A percentile compares a stretch with the other conserved stretches of the same genome.
Conservation (phyloP, 192 early-diverging fungal species). For the Linnemannia exigua region DNA sequence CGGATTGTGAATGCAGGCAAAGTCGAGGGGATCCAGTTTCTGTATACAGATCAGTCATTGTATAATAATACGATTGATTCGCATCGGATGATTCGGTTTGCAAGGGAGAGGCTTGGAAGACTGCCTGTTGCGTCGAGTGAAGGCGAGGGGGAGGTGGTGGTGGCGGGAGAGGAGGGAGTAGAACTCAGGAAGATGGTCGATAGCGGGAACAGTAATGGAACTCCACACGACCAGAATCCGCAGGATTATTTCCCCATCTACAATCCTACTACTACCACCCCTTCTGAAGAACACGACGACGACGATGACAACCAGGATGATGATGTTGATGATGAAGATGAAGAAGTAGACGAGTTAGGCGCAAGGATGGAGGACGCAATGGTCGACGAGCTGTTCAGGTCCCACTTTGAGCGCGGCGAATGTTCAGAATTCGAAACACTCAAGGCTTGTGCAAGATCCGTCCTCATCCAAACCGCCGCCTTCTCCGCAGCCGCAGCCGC, state of each 20-base stretch:
- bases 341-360: constrained; percentile 14
- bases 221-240: not conserved
- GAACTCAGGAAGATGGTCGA: not conserved
- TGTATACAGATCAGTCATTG: constrained; percentile 3
- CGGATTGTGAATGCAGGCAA: constrained; percentile 9
- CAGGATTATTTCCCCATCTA: not conserved
- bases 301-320: not conserved
- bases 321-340: not conserved
- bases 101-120: constrained; percentile 14
- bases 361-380: constrained; percentile 29
- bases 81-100: constrained; percentile 23
- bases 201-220: not conserved
- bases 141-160: not conserved
- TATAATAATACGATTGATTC: constrained; percentile 30
- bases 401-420: constrained; percentile 34
- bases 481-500: not conserved
- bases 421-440: constrained; percentile 29
- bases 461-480: not conserved
- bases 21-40: constrained; percentile 21
- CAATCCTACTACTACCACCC: not conserved
- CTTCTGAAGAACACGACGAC: not conserved
- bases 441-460: constrained; percentile 7
- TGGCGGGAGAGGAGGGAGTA: not conserved
- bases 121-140: not conserved
- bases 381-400: constrained; percentile 39